Evolutionary conservation across 1,139 yeast genomes (phyloP).

Genomic region (Yamadazyma diospyri): DNA sequence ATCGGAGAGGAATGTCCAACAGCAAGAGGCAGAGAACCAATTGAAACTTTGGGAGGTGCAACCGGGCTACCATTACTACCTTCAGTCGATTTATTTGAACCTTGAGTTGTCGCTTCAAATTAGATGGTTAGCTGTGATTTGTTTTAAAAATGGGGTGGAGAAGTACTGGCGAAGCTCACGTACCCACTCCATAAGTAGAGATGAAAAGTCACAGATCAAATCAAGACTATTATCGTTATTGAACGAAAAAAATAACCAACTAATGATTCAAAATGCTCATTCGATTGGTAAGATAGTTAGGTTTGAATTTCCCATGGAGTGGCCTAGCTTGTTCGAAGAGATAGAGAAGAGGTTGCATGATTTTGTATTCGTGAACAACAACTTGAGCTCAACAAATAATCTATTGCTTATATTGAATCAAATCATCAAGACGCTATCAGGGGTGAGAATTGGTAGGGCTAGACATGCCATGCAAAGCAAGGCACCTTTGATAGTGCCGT

Average conservation of each 20-base stretch:
- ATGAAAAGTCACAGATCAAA: conserved; percentile 67
- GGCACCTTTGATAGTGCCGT: conserved; percentile 58
- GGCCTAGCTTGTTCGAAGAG: conserved; percentile 78
- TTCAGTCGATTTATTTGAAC: conserved; percentile 65
- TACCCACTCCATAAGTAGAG: conserved; percentile 51
- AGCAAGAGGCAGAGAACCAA: conserved; percentile 65
- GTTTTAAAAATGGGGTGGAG: conserved; percentile 84
- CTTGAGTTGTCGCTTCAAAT: conserved; percentile 55
- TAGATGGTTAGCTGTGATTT: conserved; percentile 85
- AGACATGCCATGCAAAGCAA: conserved; percentile 75
- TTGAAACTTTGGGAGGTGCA: conserved; percentile 63
- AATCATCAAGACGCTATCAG: conserved; percentile 65
- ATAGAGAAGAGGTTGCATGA: conserved; percentile 39
- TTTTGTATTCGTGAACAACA: conserved; percentile 42
- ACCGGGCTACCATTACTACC: conserved; percentile 55
- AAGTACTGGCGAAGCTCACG: conserved; percentile 77
- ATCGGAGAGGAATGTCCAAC: conserved; percentile 42
- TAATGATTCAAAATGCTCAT: conserved; percentile 80
- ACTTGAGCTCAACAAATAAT: conserved; percentile 56
- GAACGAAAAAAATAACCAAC: conserved; percentile 68
- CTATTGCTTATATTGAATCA: conserved; percentile 68
- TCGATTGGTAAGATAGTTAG: conserved; percentile 75
- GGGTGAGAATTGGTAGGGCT: conserved; percentile 79
- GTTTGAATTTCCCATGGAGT: conserved; percentile 79
- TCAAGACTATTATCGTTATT: conserved; percentile 54